phyloP scores from a whole-genome alignment of 805 yeast species.

The Soucietia sequanensis region DNA sequence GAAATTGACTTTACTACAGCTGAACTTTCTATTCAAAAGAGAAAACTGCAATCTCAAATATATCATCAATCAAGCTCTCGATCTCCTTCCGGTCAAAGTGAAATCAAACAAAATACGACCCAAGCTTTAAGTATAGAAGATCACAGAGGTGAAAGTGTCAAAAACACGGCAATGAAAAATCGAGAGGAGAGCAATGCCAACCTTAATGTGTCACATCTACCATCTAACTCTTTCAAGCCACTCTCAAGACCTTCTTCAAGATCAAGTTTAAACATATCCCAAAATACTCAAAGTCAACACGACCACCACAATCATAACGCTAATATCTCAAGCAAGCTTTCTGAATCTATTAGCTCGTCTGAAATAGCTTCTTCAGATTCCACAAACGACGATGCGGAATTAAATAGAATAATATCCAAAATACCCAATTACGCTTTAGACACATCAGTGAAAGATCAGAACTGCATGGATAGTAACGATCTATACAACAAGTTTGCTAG shows the following conservation, averaged over 20 bases:
- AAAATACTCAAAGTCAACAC: too few species aligned
- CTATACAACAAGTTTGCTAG: slow-evolving; percentile 16
- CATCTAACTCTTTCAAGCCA: background rate
- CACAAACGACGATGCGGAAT: slow-evolving; percentile 9
- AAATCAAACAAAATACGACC: too few species aligned
- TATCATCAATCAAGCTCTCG: too few species aligned
- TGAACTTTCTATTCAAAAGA: background rate
- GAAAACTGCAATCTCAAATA: slow-evolving; percentile 1
- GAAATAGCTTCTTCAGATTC: too few species aligned
- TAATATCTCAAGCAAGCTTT: background rate
- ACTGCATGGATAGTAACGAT: slow-evolving; percentile 18
- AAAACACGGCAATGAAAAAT: too few species aligned
- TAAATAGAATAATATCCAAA: slow-evolving; percentile 15
- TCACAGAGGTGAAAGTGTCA: too few species aligned
- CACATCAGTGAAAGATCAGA: slow-evolving; percentile 24
- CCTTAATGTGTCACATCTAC: background rate
- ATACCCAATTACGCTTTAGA: slow-evolving; percentile 41
- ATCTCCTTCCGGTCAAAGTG: too few species aligned
- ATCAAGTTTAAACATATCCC: too few species aligned
- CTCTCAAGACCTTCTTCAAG: background rate
- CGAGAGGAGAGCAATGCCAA: too few species aligned
- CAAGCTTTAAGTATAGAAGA: too few species aligned
- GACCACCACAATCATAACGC: background rate
- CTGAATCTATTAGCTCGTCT: too few species aligned
- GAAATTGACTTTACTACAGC: slow-evolving; percentile 3